A percentile compares a stretch with the other conserved stretches of the same genome.
Evolutionary conservation across 495 filamentous ascomycete species (phyloP).

Genomic region (Friedmanniomyces endolithicus): DNA sequence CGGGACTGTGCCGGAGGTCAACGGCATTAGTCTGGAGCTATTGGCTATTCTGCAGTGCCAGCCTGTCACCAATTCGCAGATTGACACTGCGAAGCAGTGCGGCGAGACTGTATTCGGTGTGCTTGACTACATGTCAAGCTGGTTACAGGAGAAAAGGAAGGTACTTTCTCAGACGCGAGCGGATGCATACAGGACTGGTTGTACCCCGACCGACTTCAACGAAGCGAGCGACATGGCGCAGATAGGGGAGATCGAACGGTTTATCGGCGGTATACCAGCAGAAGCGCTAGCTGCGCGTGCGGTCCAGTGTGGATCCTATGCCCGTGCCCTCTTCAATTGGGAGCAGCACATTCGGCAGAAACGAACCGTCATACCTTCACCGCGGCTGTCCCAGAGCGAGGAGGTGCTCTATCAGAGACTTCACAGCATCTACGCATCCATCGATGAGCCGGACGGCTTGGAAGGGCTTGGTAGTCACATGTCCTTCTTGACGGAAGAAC

Average conservation of each 20-base stretch:
- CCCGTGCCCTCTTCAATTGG: constrained; percentile 83
- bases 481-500: constrained; percentile 69
- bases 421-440: constrained; percentile 88
- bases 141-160: constrained; percentile 74
- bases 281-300: constrained; percentile 75
- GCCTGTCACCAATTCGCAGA: constrained; percentile 37
- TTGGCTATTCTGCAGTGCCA: constrained; percentile 49
- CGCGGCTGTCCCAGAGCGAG: constrained; percentile 30
- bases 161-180: constrained; percentile 24
- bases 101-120: constrained; percentile 86
- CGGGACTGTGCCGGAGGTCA: constrained; percentile 49
- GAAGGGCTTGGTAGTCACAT: constrained; percentile 84
- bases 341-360: constrained; percentile 74
- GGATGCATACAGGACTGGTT: constrained; percentile 23
- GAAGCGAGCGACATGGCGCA: constrained; percentile 34
- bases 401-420: constrained; percentile 54
- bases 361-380: constrained; percentile 9
- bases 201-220: constrained; percentile 25
- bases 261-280: constrained; percentile 63
- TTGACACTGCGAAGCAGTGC: constrained; percentile 62
- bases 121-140: constrained; percentile 79
- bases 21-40: constrained; percentile 60
- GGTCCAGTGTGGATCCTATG: constrained; percentile 82
- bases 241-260: constrained; percentile 47
- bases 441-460: constrained; percentile 94